Evolutionary conservation across 164 flowering plant genomes (phyloP), one percentile per base, ranked within the genome.

Genomic region (Brasenia schreberi): DNA sequence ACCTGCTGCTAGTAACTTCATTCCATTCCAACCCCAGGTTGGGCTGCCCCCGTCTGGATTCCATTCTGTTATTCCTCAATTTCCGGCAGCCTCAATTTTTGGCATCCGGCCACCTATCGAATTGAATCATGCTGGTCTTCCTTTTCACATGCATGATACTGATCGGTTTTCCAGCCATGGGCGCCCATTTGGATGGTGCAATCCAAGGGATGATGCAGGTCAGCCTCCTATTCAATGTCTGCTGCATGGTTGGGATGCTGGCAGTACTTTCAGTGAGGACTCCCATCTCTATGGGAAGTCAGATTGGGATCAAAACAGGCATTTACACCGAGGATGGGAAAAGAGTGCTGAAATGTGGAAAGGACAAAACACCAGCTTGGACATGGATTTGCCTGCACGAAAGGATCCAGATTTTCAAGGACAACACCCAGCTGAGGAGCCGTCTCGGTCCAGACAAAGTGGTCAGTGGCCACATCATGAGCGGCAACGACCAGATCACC

Each of bases 181-280:
- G 16, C 91, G 86, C 18, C 85, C 94, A 59, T 74, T 81, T 74
- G 96, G 89, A 64, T 91, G 97, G 97, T 85, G 74, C 67, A 85
- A 79, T 76, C 81, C 83, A 33, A 73, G 81, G 19, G 92, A 91
- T 74, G 86, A 82, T 19, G 63, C 87, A 18, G 79, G 77, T 27
- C 81, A 84, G 61, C 77, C 86, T 63, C 63, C 7, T 23, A 2
- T 7, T 61, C 63, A 61, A 18, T 4, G 18, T 23, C 87, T 81
- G 53, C 66, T 92, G 67, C 87, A 81, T 81, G 92, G 86, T 65
- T 92, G 98, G 96, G 92, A 85, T 77, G 80, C 82, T 43, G 84
- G 60, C 74, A 80, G 83, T 66, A 73, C 72, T 61, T 81, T 79
- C 64, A 81, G 90, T 74, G 88, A 89, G 65, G 89, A 82, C 63